Evolutionary conservation across 208 protist genomes (phyloP).

Genomic region (Trypanosoma melophagium): DNA sequence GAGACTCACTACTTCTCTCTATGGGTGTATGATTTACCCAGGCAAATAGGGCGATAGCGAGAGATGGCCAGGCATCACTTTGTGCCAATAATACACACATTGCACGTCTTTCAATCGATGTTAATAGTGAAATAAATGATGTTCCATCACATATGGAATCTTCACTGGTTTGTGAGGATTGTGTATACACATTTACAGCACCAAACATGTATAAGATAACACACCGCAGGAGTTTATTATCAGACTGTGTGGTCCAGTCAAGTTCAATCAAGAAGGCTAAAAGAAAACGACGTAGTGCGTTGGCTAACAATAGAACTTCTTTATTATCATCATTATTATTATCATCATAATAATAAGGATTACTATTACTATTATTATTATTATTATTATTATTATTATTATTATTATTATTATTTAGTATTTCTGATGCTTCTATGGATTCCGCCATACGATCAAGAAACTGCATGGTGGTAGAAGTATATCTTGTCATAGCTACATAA

Average conservation of each 20-base stretch:
- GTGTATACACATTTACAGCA: neutral
- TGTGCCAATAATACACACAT: conserved; percentile 15
- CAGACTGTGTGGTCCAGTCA: conserved; percentile 15
- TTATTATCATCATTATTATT: neutral
- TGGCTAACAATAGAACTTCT: conserved; percentile 11
- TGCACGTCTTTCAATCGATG: conserved; percentile 4
- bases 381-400: neutral
- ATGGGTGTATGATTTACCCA: conserved; percentile 13
- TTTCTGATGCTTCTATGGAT: neutral
- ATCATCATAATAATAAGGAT: neutral
- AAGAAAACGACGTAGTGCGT: conserved; percentile 17
- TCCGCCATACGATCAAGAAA: conserved; percentile 4
- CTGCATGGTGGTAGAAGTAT: neutral
- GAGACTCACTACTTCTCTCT: neutral
- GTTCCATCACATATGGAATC: neutral
- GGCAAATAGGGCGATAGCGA: conserved; percentile 19
- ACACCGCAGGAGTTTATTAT: conserved; percentile 11
- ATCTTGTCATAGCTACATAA: conserved; percentile 4
- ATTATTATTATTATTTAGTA: too few relatives aligned
- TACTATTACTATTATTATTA: neutral
- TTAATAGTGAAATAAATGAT: neutral
- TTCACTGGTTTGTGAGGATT: neutral
- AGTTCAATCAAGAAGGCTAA: conserved; percentile 24
- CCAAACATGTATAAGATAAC: conserved; percentile 24
- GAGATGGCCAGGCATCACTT: conserved; percentile 8